Evolutionary conservation across 192 early-diverging fungal genomes (phyloP).

Genomic region (Spizellomyces punctatus): DNA sequence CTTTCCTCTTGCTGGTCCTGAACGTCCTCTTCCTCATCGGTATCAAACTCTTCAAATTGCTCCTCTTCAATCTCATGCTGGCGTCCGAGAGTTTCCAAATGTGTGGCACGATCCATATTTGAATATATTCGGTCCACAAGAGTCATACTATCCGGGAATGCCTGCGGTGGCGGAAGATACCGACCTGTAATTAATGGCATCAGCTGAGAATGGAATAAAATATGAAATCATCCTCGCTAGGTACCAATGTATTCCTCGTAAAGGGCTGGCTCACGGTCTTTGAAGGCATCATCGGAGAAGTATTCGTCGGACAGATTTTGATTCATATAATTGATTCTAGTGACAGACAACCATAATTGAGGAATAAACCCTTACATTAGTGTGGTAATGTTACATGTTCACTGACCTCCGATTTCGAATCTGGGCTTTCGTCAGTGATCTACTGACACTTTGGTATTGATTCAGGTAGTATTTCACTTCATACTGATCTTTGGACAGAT

Average conservation of each 20-base stretch:
- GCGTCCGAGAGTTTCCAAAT: neutral
- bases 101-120: slow-evolving; percentile 4
- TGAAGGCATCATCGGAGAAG: slow-evolving; percentile 15
- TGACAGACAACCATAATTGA: neutral
- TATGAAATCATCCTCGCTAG: neutral
- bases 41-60: slow-evolving; percentile 15
- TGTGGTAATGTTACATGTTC: too few species aligned
- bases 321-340: slow-evolving; percentile 2
- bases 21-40: slow-evolving; percentile 9
- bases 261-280: slow-evolving; percentile 6
- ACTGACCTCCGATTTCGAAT: slow-evolving; percentile 18
- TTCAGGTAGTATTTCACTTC: slow-evolving; percentile 16
- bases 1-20: neutral
- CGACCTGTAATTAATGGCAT: neutral
- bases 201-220: neutral
- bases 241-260: slow-evolving; percentile 25
- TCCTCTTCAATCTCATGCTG: neutral
- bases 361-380: neutral
- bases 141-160: slow-evolving; percentile 13
- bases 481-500: slow-evolving; percentile 2
- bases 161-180: neutral
- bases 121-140: slow-evolving; percentile 16
- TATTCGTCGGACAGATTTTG: slow-evolving; percentile 2
- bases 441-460: neutral
- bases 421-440: slow-evolving; percentile 9